A percentile compares a stretch with the other conserved stretches of the same genome.
These are phyloP conservation scores for Sporothrix protearum DNA, from an alignment of 2,329 filamentous ascomycete species.

Conservation along the genomic window DNA sequence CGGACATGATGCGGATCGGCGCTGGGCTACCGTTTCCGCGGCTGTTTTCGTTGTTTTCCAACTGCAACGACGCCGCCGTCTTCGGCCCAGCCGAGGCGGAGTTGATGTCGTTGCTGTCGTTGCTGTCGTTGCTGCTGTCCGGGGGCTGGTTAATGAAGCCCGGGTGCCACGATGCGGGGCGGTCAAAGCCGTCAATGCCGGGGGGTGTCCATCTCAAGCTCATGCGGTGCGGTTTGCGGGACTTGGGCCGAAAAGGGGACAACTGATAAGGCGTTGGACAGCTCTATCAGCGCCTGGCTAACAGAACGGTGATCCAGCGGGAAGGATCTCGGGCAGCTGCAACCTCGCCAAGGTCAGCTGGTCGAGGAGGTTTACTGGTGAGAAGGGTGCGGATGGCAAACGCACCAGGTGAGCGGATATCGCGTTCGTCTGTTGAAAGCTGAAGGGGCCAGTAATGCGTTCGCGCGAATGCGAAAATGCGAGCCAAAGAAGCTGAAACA, in stretches of 20 bases:
- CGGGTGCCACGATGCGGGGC: slow-evolving; percentile 15
- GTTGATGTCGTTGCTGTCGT: neutral
- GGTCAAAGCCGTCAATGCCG: slow-evolving; percentile 21
- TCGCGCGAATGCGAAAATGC: neutral
- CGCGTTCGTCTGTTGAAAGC: neutral
- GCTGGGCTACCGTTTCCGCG: neutral
- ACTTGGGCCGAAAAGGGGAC: neutral
- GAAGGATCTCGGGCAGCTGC: neutral
- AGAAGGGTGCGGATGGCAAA: neutral
- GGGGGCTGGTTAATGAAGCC: neutral
- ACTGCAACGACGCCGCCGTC: slow-evolving; percentile 1
- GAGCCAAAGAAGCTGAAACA: slow-evolving; percentile 9
- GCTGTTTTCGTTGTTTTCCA: slow-evolving; percentile 1
- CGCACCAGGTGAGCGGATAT: slow-evolving; percentile 5
- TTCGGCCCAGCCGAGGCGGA: slow-evolving; percentile 20
- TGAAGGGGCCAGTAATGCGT: neutral
- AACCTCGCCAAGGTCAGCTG: neutral
- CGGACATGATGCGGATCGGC: slow-evolving; percentile 17
- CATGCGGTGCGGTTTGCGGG: slow-evolving; percentile 18
- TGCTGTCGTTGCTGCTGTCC: neutral
- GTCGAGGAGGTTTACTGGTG: neutral
- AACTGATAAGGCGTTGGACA: neutral
- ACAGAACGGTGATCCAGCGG: slow-evolving; percentile 14
- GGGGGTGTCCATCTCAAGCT: slow-evolving; percentile 22
- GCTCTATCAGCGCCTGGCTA: slow-evolving; percentile 15